phyloP scores from a whole-genome alignment of 441 rosid species.

The Melianthus villosus region DNA sequence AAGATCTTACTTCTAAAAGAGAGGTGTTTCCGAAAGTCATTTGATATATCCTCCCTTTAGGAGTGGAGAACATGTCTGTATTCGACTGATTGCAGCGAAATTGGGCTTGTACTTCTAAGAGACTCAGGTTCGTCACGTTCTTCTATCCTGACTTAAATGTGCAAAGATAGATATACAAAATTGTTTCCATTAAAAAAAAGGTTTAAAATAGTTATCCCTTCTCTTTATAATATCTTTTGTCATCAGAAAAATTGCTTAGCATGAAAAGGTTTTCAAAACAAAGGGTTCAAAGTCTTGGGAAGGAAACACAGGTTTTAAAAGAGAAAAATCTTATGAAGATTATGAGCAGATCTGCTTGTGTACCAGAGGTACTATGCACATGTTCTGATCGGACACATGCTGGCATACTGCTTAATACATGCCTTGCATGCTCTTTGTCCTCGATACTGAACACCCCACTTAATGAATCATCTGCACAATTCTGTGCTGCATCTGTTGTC shows the following conservation, averaged over 20 bases:
- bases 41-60: slow-evolving; percentile 19
- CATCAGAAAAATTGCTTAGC: slow-evolving; percentile 46
- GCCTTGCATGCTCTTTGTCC: slow-evolving; percentile 69
- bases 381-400: slow-evolving; percentile 51
- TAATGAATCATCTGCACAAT: slow-evolving; percentile 55
- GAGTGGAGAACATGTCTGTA: slow-evolving; percentile 71
- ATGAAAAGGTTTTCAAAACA: slow-evolving; percentile 80
- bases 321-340: slow-evolving; percentile 72
- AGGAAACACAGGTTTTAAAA: slow-evolving; percentile 69
- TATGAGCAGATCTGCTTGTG: slow-evolving; percentile 35
- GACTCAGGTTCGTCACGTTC: slow-evolving; percentile 37
- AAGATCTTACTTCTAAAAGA: slow-evolving; percentile 2
- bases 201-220: slow-evolving; percentile 6
- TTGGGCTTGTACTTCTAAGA: slow-evolving; percentile 55
- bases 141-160: neutral
- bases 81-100: slow-evolving; percentile 80
- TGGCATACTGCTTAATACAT: slow-evolving; percentile 51
- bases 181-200: neutral
- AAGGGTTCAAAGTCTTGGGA: slow-evolving; percentile 57
- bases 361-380: slow-evolving; percentile 58
- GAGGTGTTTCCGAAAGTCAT: slow-evolving; percentile 4
- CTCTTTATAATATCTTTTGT: slow-evolving; percentile 10
- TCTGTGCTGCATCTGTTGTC: slow-evolving; percentile 63
- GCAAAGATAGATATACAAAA: neutral
- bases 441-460: slow-evolving; percentile 65